Evolutionary conservation across 441 rosid genomes (phyloP).

Genomic region (Erysimum pusillum): DNA sequence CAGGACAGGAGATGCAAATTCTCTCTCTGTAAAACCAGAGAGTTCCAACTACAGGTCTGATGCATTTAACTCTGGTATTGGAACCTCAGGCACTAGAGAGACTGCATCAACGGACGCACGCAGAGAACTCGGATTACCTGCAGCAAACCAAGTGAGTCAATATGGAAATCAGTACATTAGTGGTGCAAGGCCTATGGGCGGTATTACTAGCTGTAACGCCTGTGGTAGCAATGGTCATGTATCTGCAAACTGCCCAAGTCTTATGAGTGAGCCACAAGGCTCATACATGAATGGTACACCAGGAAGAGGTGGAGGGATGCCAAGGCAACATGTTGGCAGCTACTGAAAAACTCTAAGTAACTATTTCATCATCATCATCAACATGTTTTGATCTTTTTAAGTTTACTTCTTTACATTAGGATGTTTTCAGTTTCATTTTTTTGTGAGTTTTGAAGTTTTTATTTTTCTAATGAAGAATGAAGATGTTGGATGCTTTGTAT

Average conservation of each 20-base stretch:
- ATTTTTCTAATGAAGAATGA: background rate
- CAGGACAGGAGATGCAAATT: conserved; percentile 51
- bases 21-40: conserved; percentile 49
- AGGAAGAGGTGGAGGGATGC: conserved; percentile 57
- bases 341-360: conserved; percentile 37
- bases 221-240: conserved; percentile 71
- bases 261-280: conserved; percentile 61
- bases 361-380: background rate
- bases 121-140: conserved; percentile 50
- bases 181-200: conserved; percentile 47
- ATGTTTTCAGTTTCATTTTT: background rate
- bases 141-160: conserved; percentile 57
- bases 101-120: conserved; percentile 19
- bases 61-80: conserved; percentile 43
- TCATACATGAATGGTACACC: conserved; percentile 53
- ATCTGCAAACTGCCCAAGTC: conserved; percentile 76
- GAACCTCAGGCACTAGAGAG: conserved; percentile 49
- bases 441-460: background rate
- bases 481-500: conserved; percentile 19
- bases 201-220: conserved; percentile 53
- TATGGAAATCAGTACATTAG: conserved; percentile 52
- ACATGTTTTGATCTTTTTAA: conserved; percentile 22
- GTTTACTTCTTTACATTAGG: background rate
- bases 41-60: conserved; percentile 36
- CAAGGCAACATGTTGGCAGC: conserved; percentile 63